Evolutionary conservation across 73 alveolate species (phyloP), one percentile per base, ranked within the genome.

Genomic region (Paramecium sexaurelia): DNA sequence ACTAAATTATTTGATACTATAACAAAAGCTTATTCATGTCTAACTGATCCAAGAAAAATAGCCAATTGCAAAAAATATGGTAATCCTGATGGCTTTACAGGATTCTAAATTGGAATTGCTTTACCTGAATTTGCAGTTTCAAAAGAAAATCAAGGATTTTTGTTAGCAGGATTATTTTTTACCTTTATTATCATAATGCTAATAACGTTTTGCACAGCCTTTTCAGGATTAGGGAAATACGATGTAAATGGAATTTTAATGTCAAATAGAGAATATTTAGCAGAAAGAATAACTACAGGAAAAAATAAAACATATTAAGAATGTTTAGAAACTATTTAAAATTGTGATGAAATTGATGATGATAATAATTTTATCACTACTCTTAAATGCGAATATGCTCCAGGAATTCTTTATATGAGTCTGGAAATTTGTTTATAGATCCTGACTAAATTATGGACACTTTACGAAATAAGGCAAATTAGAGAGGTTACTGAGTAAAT

Each of bases 61-160:
- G 73, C 90, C 6, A 78, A 78, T 43, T 78, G 90, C 15, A 78
- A 78, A 45, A 78, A 78, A 24, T 78, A 78, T 45, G 90, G 90
- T 11, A 78, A 45, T 78, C 90, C 90, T 41, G 90, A 78, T 78
- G 90, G 90, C 2, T 33, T 33, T 41, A 20, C 35, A 40, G 90
- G 75, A 39, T 78, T 29, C 29, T 11, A 78, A 33, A 43, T 78
- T 41, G 90, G 90, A 19, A 43, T 78, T 41, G 90, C 90, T 22
- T 24, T 78, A 20, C 90, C 90, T 15, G 83, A 61, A 61, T 61
- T 61, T 61, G 68, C 73, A 71, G 61, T 71, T 3, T 37, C 86
- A 71, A 71, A 71, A 13, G 90, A 78, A 13, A 29, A 41, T 22
- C 55, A 39, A 45, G 90, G 90, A 78, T 78, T 41, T 22, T 13